Conservation (phyloP, 768 basidiomycete species). For the Mycena epipterygia region DNA sequence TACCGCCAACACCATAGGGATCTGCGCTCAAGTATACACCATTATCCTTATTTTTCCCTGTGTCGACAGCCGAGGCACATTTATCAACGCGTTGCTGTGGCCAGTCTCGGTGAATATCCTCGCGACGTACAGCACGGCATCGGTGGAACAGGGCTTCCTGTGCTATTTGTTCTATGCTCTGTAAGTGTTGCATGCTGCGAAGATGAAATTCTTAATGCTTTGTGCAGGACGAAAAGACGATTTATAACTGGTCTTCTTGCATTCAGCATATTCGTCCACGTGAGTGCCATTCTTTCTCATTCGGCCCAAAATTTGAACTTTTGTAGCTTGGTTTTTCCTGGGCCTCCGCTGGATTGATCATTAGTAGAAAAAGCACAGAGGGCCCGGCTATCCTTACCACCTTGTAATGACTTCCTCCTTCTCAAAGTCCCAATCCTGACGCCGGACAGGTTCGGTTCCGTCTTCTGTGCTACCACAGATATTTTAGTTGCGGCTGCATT, state of each 20-base stretch:
- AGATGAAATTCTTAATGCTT: neutral
- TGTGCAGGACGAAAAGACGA: neutral
- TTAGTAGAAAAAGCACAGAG: neutral
- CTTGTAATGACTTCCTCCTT: neutral
- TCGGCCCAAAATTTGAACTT: neutral
- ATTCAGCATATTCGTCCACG: constrained; percentile 18
- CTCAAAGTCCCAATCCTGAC: neutral
- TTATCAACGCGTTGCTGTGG: neutral
- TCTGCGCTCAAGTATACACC: constrained; percentile 13
- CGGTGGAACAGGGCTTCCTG: constrained; percentile 21
- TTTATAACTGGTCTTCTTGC: constrained; percentile 10
- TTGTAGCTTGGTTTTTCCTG: neutral
- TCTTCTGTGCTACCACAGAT: constrained; percentile 11
- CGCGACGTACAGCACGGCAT: constrained; percentile 18
- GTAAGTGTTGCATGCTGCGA: neutral
- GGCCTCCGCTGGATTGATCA: neutral
- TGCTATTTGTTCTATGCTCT: constrained; percentile 17
- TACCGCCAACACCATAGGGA: neutral
- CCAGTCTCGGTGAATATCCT: constrained; percentile 2
- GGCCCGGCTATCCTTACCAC: neutral
- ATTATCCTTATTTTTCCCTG: constrained; percentile 1
- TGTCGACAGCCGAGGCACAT: neutral
- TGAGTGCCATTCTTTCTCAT: neutral
- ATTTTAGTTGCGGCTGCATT: neutral
- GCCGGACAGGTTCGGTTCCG: neutral